These are phyloP conservation scores for Hymenoscyphus scutula DNA, from an alignment of 2,329 filamentous ascomycete species.

Conservation along the genomic window DNA sequence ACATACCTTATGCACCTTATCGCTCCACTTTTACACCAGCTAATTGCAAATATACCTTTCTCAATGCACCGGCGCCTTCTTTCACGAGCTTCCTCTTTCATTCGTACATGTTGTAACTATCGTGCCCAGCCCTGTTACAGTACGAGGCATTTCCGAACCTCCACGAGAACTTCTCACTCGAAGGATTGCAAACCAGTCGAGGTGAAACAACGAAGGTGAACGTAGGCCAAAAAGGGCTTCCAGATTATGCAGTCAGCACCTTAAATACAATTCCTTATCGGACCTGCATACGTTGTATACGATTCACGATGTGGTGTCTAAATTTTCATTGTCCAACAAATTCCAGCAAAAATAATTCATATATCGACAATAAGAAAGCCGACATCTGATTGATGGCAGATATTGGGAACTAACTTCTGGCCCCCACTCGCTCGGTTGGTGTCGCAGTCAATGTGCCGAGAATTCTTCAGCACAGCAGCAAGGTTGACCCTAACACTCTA, in stretches of 20 bases:
- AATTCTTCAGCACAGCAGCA: neutral
- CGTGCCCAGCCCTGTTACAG: no score
- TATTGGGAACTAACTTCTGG: neutral
- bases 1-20: no score
- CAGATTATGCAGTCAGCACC: neutral
- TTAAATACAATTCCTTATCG: neutral
- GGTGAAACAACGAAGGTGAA: no score
- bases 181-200: neutral
- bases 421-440: neutral
- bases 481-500: neutral
- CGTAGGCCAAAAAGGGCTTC: neutral
- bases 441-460: neutral
- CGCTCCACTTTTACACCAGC: no score
- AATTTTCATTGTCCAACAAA: no score
- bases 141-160: no score
- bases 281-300: no score
- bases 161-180: neutral
- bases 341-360: neutral
- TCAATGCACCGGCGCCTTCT: no score
- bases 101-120: no score
- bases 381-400: neutral
- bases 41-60: no score
- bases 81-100: no score
- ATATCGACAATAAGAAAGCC: neutral
- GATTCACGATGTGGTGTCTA: no score